Evolutionary conservation across 148 eudicot genomes (phyloP), one percentile per base, ranked within the genome.

Genomic region (Polygonum maritimum): DNA sequence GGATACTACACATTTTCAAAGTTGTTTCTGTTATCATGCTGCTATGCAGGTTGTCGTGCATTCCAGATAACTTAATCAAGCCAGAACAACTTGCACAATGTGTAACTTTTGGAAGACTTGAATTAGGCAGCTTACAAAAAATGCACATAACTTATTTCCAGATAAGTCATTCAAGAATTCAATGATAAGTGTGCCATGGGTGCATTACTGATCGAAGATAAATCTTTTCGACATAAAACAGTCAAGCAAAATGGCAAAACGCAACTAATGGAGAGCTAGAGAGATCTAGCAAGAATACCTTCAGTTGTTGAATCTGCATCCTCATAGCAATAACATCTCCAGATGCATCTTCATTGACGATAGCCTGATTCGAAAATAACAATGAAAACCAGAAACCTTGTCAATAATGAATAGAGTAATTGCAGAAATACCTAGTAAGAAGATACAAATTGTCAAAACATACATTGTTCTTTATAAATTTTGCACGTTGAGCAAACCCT

Each of bases 401-500:
- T 65, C 41, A 13, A 36, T 35, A 65, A 21, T 12, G 44, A 65
- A 65, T 36, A 33, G 8, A 36, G 31, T 15, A 65, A 65, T 36
- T 65, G n/a, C 71, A 35, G 41, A 33, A n/a, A 67, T 60, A 39
- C 35, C 51, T 71, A 7, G 12, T 40, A 35, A 38, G 69, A 74
- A 26, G 16, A 36, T 75, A 35, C 26, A 31, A 6, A 67, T 57
- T 26, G 76, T 75, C n/a, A n/a, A 47, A 48, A 84, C 92, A 76
- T 91, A 95, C 99, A 82, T 95, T 90, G 85, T 95, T 95, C 83
- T 95, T 95, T 51, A 95, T 90, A 83, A 90, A 95, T 78, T 95
- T 95, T 78, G 99, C 97, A 77, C 99, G 97, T 76, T 95, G 99
- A 51, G 99, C 99, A 81, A 95, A 95, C 87, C n/a, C n/a, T n/a